Percentiles rank a stretch among this genome's conserved stretches.
Conservation (phyloP, 2,329 filamentous ascomycete species). For the Cladosporium sp. region DNA sequence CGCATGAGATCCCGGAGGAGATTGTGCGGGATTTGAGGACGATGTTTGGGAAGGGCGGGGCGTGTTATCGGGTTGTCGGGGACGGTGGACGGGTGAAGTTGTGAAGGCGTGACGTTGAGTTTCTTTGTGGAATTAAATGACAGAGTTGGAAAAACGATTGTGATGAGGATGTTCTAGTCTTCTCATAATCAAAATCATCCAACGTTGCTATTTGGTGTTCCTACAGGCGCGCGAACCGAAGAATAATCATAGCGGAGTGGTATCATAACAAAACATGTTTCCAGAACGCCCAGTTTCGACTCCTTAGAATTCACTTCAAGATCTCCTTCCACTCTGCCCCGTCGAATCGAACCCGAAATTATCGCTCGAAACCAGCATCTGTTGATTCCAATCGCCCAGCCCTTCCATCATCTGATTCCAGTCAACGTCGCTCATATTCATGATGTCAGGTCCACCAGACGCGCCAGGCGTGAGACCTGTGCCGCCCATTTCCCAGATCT, state of each 20-base stretch:
- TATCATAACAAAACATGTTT: neutral
- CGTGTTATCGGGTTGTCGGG: constrained; percentile 24
- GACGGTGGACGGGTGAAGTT: too few relatives aligned
- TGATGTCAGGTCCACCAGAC: constrained; percentile 18
- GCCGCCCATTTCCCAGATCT: constrained; percentile 21
- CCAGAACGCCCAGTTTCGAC: neutral
- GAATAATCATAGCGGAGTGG: constrained; percentile 4
- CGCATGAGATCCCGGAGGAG: constrained; percentile 51
- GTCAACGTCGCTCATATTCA: constrained; percentile 29
- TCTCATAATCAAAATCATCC: too few relatives aligned
- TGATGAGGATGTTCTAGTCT: too few relatives aligned
- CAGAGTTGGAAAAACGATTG: too few relatives aligned
- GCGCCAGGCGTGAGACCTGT: constrained; percentile 19
- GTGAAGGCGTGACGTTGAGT: too few relatives aligned
- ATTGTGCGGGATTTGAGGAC: constrained; percentile 48
- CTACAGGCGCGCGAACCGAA: too few relatives aligned
- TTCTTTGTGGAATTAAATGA: too few relatives aligned
- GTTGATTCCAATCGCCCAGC: constrained; percentile 14
- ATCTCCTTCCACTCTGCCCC: neutral
- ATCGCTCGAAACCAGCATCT: neutral
- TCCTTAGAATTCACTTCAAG: neutral
- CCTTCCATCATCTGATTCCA: constrained; percentile 28
- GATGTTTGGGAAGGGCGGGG: constrained; percentile 51
- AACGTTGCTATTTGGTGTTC: too few relatives aligned
- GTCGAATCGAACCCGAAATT: neutral